Conservation (phyloP, 192 early-diverging fungal genomes). For the Coemansia asiatica region DNA sequence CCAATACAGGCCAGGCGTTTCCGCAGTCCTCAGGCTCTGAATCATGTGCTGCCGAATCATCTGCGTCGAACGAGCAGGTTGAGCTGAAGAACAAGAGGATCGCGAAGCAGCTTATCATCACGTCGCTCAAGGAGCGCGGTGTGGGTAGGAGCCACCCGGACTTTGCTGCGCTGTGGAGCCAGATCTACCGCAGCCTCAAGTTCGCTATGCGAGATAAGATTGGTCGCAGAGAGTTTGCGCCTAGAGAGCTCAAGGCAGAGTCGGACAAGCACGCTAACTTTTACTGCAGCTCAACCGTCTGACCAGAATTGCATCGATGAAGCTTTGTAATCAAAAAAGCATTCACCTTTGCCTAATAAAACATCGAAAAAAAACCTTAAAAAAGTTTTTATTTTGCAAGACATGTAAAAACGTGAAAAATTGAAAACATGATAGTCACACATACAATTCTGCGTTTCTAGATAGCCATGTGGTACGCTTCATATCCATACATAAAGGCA, state of each 20-base stretch:
- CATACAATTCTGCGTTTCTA: neutral
- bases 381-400: too few species aligned
- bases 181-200: conserved; percentile 54
- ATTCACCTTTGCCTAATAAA: neutral
- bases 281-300: conserved; percentile 20
- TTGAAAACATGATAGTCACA: neutral
- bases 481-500: conserved; percentile 70
- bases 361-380: too few species aligned
- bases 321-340: too few species aligned
- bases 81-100: conserved; percentile 45
- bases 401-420: neutral
- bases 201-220: conserved; percentile 46
- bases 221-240: conserved; percentile 17
- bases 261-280: conserved; percentile 46
- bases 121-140: conserved; percentile 47
- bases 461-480: conserved; percentile 25
- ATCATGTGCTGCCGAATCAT: neutral
- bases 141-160: conserved; percentile 38
- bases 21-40: neutral
- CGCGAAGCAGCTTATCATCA: conserved; percentile 53
- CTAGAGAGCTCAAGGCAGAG: conserved; percentile 36
- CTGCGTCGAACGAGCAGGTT: conserved; percentile 5
- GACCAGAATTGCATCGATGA: neutral
- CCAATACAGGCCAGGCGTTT: neutral
- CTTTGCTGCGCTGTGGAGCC: conserved; percentile 53